Evolutionary conservation across 495 filamentous ascomycete genomes (phyloP), one percentile per base, ranked within the genome.

Genomic region (Penicillium pancosmium): DNA sequence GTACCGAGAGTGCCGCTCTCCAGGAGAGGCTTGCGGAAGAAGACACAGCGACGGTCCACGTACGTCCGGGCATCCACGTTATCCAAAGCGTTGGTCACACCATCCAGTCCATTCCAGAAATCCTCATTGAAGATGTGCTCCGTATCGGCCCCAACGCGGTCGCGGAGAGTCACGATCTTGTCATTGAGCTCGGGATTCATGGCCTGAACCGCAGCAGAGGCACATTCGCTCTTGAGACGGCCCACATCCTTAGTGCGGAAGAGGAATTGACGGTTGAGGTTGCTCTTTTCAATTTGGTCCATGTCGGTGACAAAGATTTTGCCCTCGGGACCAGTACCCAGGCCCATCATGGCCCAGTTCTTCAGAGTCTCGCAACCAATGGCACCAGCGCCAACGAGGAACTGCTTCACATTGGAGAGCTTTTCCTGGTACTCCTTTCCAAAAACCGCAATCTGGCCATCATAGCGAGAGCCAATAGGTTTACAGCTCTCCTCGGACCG

Each of bases 321-420:
- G 61, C 95, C 95, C 34, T 92, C 84, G 21, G 89, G 89, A 35
- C 95, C 95, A 41, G 90, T 90, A 41, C 88, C 93, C 50, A 99
- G 80, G 59, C 95, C 95, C 65, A 98, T 95, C 92, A 98, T 93
- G 25, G 95, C 94, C 94, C 95, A 99, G 72, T 97, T 98, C 84
- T 99, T 99, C 55, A 99, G 80, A 84, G 97, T 99, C 70, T 99
- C 95, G 68, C 95, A 99, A 34, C 95, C 95, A 70, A 99, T 99
- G 56, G 95, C 95, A 59, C 95, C 95, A 23, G 95, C 91, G 59
- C 95, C 95, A 51, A 99, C 95, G 21, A 99, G 82, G 81, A 99
- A 99, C 66, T 96, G 82, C 50, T 85, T 93, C 41, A 91, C 73
- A 66, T 97, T 95, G 52, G 88, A 80, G 63, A 99, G 79, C 80